Conservation (phyloP, 371 early-diverging fungal species). For the Globomyces sp. region DNA sequence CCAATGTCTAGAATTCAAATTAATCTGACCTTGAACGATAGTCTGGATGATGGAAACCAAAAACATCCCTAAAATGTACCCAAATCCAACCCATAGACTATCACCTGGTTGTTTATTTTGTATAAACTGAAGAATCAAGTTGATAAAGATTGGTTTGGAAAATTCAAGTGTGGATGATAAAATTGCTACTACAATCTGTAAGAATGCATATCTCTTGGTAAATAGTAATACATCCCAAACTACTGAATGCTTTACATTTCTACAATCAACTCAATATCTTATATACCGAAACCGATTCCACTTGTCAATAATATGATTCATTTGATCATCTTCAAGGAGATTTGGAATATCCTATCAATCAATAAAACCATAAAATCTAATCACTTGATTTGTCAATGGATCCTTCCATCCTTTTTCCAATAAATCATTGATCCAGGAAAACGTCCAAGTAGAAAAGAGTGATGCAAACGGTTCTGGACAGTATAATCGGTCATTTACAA, state of each 20-base stretch:
- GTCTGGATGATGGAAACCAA: conserved; percentile 17
- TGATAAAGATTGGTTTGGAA: conserved; percentile 38
- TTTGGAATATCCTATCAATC: conserved; percentile 70
- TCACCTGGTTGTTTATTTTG: conserved; percentile 21
- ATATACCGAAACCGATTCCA: conserved; percentile 4
- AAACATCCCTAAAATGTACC: conserved; percentile 27
- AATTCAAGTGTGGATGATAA: conserved; percentile 17
- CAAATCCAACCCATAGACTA: conserved; percentile 18
- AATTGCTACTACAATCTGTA: conserved; percentile 9
- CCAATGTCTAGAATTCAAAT: conserved; percentile 19
- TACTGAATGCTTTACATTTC: neutral
- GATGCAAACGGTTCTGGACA: conserved; percentile 50
- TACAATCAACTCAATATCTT: neutral
- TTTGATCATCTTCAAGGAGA: conserved; percentile 51
- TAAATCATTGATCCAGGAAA: conserved; percentile 77
- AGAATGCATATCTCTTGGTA: conserved; percentile 1
- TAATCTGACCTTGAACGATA: conserved; percentile 23
- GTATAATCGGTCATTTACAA: neutral
- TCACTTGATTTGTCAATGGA: conserved; percentile 35
- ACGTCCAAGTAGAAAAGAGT: conserved; percentile 59
- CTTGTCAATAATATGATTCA: conserved; percentile 17
- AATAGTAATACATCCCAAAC: conserved; percentile 16
- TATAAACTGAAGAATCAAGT: conserved; percentile 34
- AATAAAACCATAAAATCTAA: too few relatives aligned
- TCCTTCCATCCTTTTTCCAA: conserved; percentile 58